phyloP scores from a whole-genome alignment of 1,284 basidiomycete genomes.

The Ustilago vetiveriae region DNA sequence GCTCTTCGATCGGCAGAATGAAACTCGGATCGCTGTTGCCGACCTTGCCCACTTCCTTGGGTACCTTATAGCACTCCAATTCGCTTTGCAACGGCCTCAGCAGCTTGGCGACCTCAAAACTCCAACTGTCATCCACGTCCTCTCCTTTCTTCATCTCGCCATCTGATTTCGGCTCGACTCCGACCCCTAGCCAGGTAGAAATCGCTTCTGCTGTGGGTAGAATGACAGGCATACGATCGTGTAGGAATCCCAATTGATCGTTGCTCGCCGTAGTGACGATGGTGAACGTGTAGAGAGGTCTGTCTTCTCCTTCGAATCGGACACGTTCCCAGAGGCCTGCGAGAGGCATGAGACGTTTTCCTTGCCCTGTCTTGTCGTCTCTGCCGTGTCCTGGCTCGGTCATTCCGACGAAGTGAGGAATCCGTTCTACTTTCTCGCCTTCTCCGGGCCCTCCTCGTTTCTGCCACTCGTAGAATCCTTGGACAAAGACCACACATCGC shows the following conservation, averaged over 20 bases:
- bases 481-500: slow-evolving; percentile 62
- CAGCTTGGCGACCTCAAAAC: slow-evolving; percentile 73
- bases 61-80: slow-evolving; percentile 87
- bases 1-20: slow-evolving; percentile 79
- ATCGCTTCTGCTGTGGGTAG: slow-evolving; percentile 75
- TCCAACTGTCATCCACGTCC: slow-evolving; percentile 60
- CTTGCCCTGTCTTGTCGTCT: slow-evolving; percentile 76
- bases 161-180: slow-evolving; percentile 9
- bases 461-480: slow-evolving; percentile 65
- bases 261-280: slow-evolving; percentile 80
- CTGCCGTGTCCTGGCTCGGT: slow-evolving; percentile 69
- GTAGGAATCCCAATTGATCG: slow-evolving; percentile 69
- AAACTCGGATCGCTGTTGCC: slow-evolving; percentile 83
- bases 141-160: slow-evolving; percentile 19
- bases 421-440: slow-evolving; percentile 34
- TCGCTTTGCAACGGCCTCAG: slow-evolving; percentile 74
- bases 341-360: slow-evolving; percentile 78
- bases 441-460: slow-evolving; percentile 21
- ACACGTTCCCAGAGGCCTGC: slow-evolving; percentile 87
- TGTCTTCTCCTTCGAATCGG: slow-evolving; percentile 70
- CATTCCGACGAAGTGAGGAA: slow-evolving; percentile 85
- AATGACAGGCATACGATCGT: slow-evolving; percentile 92
- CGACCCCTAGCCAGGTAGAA: slow-evolving; percentile 80
- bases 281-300: slow-evolving; percentile 82
- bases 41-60: slow-evolving; percentile 88